Conservation (phyloP, 352 stramenopile species). For the Pythium vanterpoolii region DNA sequence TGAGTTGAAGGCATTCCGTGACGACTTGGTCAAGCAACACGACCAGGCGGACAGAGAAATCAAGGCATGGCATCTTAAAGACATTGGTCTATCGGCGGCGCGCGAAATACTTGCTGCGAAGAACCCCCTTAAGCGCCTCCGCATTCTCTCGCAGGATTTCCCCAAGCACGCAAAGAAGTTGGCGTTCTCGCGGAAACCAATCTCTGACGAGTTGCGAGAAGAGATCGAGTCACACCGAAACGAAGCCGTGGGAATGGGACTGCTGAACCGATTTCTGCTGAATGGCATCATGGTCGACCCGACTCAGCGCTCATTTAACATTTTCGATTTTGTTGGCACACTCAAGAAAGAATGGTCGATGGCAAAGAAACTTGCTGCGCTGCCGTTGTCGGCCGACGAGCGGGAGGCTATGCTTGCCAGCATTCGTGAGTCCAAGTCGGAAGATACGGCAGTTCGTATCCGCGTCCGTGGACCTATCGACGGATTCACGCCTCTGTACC, state of each 20-base stretch:
- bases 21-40: conserved; percentile 48
- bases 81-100: conserved; percentile 83
- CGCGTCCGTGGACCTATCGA: conserved; percentile 55
- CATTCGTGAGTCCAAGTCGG: conserved; percentile 47
- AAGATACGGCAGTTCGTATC: conserved; percentile 53
- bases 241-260: conserved; percentile 27
- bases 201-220: conserved; percentile 45
- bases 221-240: conserved; percentile 37
- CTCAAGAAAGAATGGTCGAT: conserved; percentile 79
- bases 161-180: conserved; percentile 78
- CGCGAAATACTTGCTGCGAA: conserved; percentile 67
- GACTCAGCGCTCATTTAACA: conserved; percentile 86
- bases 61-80: conserved; percentile 87
- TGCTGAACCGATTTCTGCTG: conserved; percentile 79
- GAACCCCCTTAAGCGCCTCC: conserved; percentile 74
- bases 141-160: conserved; percentile 88
- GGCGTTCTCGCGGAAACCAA: conserved; percentile 54
- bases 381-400: conserved; percentile 46
- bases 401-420: conserved; percentile 56
- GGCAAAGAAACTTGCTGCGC: conserved; percentile 53
- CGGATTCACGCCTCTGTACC: conserved; percentile 63
- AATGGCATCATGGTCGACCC: conserved; percentile 86
- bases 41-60: conserved; percentile 33
- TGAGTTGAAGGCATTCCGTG: conserved; percentile 51
- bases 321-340: conserved; percentile 86